Percentiles rank a stretch among this genome's conserved stretches.
Evolutionary conservation across 805 yeast species (phyloP).

Genomic region (Saccharomycodes ludwigii): DNA sequence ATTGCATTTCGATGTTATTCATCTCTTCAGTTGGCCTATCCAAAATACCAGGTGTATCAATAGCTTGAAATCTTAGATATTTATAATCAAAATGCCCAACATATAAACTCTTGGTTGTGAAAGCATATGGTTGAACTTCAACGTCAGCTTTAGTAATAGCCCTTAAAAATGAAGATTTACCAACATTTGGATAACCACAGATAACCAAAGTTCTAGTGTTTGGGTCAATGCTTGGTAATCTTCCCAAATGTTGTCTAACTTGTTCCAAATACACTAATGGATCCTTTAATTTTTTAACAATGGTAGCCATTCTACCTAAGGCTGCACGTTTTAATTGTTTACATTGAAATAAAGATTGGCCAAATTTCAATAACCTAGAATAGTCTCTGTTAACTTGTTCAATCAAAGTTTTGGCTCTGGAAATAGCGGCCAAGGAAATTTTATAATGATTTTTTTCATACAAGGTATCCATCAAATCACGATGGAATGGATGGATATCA

Average conservation of each 20-base stretch:
- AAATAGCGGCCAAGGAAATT: conserved; percentile 87
- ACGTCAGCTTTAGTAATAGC: conserved; percentile 97
- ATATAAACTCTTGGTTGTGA: conserved; percentile 92
- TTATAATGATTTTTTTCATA: conserved; percentile 98
- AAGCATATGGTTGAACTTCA: conserved; percentile 98
- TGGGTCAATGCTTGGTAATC: conserved; percentile 96
- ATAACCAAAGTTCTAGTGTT: conserved; percentile 94
- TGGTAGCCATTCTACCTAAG: conserved; percentile 98
- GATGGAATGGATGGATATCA: conserved; percentile 96
- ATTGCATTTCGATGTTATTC: conserved; percentile 99
- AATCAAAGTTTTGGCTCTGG: conserved; percentile 84
- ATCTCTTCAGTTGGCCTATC: conserved; percentile 99
- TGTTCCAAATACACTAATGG: conserved; percentile 90
- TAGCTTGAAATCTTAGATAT: conserved; percentile 95
- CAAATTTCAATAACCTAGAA: conserved; percentile 85
- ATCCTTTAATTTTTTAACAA: conserved; percentile 88
- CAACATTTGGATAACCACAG: conserved; percentile 99
- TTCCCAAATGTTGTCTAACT: conserved; percentile 97
- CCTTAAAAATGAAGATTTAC: conserved; percentile 89
- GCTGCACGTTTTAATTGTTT: conserved; percentile 98
- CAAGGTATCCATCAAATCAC: conserved; percentile 94
- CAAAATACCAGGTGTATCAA: conserved; percentile 97
- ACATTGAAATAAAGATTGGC: conserved; percentile 97
- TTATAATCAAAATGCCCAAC: conserved; percentile 99
- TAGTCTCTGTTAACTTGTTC: conserved; percentile 97